Conservation (phyloP, 345 rosid genomes). For the Erucastrum elatum region DNA sequence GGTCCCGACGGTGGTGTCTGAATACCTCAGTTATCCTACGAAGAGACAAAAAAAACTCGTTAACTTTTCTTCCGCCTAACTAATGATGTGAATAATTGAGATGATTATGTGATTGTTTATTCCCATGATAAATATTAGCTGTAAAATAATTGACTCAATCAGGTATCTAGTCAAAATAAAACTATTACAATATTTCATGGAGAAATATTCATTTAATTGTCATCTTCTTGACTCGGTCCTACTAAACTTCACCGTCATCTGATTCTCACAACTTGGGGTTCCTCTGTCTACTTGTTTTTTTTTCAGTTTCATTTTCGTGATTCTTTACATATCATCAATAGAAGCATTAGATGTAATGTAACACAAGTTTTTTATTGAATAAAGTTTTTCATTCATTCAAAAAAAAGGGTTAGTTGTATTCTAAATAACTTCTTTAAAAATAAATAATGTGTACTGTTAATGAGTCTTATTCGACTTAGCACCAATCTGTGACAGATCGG, state of each 20-base stretch:
- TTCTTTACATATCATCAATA: too few species aligned
- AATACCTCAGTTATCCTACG: constrained; percentile 23
- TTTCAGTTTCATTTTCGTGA: too few species aligned
- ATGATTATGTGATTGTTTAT: background rate
- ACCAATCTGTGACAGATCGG: background rate
- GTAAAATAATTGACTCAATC: background rate
- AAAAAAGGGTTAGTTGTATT: background rate
- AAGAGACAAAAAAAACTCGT: background rate
- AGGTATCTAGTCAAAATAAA: background rate
- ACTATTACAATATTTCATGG: background rate
- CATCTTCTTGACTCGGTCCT: background rate
- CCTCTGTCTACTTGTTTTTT: background rate
- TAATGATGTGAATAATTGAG: background rate
- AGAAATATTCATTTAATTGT: background rate
- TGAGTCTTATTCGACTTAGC: background rate
- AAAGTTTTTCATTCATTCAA: too few species aligned
- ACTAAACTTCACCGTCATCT: background rate
- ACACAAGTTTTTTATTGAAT: too few species aligned
- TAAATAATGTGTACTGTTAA: background rate
- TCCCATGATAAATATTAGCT: constrained; percentile 47
- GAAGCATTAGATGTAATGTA: too few species aligned
- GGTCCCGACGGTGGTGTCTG: constrained; percentile 43
- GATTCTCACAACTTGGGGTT: background rate
- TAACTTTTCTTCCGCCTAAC: background rate
- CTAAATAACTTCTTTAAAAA: background rate